Evolutionary conservation across 164 flowering plant species (phyloP).

Genomic region (Santalum album): DNA sequence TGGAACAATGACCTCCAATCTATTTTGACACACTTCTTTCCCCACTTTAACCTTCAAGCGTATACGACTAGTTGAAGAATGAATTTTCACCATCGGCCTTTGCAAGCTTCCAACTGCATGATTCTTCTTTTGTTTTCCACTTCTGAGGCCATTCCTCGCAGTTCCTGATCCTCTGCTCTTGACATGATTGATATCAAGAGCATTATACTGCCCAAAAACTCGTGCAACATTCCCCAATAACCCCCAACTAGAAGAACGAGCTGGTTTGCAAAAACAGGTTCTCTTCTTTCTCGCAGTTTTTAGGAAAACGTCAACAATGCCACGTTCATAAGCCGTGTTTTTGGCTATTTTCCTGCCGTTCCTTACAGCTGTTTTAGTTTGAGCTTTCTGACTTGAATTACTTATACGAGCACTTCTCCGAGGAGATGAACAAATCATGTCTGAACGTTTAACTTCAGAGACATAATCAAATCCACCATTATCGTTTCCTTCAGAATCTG

Average conservation of each 20-base stretch:
- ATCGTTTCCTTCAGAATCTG: conserved; percentile 17
- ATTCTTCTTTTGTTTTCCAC: conserved; percentile 19
- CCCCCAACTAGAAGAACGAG: conserved; percentile 64
- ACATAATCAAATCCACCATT: conserved; percentile 8
- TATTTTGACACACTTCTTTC: conserved; percentile 16
- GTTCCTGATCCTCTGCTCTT: conserved; percentile 14
- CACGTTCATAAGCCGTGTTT: conserved; percentile 5
- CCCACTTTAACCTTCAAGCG: conserved; percentile 49
- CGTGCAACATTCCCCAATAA: conserved; percentile 21
- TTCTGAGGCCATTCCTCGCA: conserved; percentile 15
- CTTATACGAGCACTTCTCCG: conserved; percentile 22
- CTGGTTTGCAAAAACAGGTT: conserved; percentile 41
- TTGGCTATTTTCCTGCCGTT: conserved; percentile 18
- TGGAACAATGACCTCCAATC: conserved; percentile 14
- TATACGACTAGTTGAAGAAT: conserved; percentile 20
- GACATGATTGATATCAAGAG: conserved; percentile 11
- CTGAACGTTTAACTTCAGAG: conserved; percentile 16
- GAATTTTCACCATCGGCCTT: conserved; percentile 16
- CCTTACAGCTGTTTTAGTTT: conserved; percentile 17
- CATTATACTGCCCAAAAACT: conserved; percentile 22
- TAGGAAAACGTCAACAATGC: conserved; percentile 12
- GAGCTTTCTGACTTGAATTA: conserved; percentile 21
- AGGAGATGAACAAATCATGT: conserved; percentile 16
- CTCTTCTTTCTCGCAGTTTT: conserved; percentile 39
- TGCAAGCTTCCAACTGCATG: conserved; percentile 14